Conservation (phyloP, 192 early-diverging fungal species). For the Coemansia asiatica region DNA sequence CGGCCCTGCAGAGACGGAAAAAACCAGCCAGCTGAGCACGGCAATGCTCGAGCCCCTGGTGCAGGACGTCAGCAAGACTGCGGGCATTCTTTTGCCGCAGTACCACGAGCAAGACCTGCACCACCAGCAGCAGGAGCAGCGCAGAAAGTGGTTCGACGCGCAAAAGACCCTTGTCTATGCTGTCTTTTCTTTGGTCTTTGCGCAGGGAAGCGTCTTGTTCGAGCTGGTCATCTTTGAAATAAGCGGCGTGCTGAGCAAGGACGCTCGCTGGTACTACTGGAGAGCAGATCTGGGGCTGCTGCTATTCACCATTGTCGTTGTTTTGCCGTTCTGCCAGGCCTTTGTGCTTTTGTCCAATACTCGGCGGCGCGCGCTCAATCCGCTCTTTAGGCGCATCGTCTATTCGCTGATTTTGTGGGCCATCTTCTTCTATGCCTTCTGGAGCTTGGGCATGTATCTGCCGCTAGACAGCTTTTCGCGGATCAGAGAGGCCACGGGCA, state of each 20-base stretch:
- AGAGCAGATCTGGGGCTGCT: slow-evolving; percentile 66
- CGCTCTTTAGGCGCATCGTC: slow-evolving; percentile 30
- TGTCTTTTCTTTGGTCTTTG: slow-evolving; percentile 75
- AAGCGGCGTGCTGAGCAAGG: slow-evolving; percentile 63
- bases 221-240: slow-evolving; percentile 85
- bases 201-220: slow-evolving; percentile 75
- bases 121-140: slow-evolving; percentile 36
- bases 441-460: slow-evolving; percentile 61
- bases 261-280: slow-evolving; percentile 76
- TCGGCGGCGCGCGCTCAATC: slow-evolving; percentile 25
- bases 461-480: slow-evolving; percentile 57
- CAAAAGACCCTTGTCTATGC: slow-evolving; percentile 66
- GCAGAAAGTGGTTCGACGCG: slow-evolving; percentile 46
- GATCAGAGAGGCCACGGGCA: slow-evolving; percentile 38
- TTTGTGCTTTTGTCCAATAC: slow-evolving; percentile 59
- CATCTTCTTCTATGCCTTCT: slow-evolving; percentile 61
- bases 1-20: slow-evolving; percentile 31
- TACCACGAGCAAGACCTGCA: slow-evolving; percentile 16
- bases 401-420: slow-evolving; percentile 49
- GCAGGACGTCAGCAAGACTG: slow-evolving; percentile 7
- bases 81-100: neutral
- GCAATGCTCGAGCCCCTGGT: slow-evolving; percentile 30
- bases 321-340: slow-evolving; percentile 78
- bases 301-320: slow-evolving; percentile 65
- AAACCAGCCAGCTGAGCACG: slow-evolving; percentile 32